Evolutionary conservation across 169 alveolate species (phyloP).

Genomic region (Ophryocystis elektroscirrha): DNA sequence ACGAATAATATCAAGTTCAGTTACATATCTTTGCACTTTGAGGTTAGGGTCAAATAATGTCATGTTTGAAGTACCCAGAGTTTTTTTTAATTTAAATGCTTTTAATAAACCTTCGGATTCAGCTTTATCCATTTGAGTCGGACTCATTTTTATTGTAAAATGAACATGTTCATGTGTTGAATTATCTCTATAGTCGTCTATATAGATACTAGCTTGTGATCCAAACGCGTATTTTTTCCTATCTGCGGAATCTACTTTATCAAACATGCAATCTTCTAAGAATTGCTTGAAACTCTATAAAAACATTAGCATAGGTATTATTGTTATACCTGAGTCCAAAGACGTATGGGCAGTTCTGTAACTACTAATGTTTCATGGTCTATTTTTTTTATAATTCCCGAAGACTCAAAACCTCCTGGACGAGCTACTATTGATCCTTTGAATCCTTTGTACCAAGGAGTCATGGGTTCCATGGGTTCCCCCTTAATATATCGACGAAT

Average conservation of each 20-base stretch:
- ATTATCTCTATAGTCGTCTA: slow-evolving; percentile 53
- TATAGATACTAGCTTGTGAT: too few species aligned
- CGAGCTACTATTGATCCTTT: slow-evolving; percentile 59
- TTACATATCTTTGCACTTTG: slow-evolving; percentile 55
- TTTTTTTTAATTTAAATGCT: slow-evolving; percentile 59
- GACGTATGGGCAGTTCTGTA: slow-evolving; percentile 89
- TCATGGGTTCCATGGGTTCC: slow-evolving; percentile 60
- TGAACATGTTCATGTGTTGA: slow-evolving; percentile 54
- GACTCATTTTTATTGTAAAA: slow-evolving; percentile 47
- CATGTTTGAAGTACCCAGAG: slow-evolving; percentile 51
- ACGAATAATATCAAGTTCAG: slow-evolving; percentile 63
- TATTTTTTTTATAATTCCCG: slow-evolving; percentile 30
- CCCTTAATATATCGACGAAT: slow-evolving; percentile 41
- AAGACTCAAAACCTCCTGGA: slow-evolving; percentile 32
- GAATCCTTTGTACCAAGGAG: slow-evolving; percentile 93
- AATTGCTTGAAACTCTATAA: too few species aligned
- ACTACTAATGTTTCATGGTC: slow-evolving; percentile 38
- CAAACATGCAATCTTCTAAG: too few species aligned
- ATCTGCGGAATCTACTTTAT: slow-evolving; percentile 16
- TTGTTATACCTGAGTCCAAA: slow-evolving; percentile 89
- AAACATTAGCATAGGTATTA: too few species aligned
- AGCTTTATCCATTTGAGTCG: slow-evolving; percentile 28
- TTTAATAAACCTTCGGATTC: slow-evolving; percentile 62
- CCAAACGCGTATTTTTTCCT: slow-evolving; percentile 14
- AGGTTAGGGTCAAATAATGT: slow-evolving; percentile 73